These are phyloP conservation scores for Whalleya microplaca DNA, from an alignment of 2,329 filamentous ascomycete species.

Conservation along the genomic window DNA sequence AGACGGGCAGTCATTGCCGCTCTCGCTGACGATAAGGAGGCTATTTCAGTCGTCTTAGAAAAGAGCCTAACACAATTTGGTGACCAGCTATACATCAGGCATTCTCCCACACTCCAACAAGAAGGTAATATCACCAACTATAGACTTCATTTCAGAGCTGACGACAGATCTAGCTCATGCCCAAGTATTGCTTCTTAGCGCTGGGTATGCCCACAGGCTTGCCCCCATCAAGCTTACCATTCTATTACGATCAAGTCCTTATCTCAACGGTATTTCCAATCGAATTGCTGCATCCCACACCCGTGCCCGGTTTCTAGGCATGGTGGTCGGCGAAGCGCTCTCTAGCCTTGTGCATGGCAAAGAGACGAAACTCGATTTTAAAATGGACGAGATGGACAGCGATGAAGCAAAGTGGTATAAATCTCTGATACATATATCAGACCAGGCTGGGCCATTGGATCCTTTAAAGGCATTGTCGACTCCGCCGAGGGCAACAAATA, in stretches of 20 bases:
- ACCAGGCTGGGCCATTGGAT: slow-evolving; percentile 63
- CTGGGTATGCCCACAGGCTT: slow-evolving; percentile 73
- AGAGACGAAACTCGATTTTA: slow-evolving; percentile 78
- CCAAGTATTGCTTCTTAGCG: slow-evolving; percentile 76
- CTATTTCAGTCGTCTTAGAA: slow-evolving; percentile 63
- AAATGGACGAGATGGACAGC: slow-evolving; percentile 75
- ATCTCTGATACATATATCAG: slow-evolving; percentile 62
- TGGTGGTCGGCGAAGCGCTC: slow-evolving; percentile 79
- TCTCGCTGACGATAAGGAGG: slow-evolving; percentile 55
- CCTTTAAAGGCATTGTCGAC: slow-evolving; percentile 44
- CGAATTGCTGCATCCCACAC: slow-evolving; percentile 77
- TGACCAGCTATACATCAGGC: slow-evolving; percentile 83
- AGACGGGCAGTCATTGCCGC: slow-evolving; percentile 67
- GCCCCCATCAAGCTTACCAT: slow-evolving; percentile 69
- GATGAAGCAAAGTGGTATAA: slow-evolving; percentile 79
- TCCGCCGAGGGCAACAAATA: slow-evolving; percentile 26
- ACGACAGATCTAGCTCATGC: slow-evolving; percentile 64
- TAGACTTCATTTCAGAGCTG: background rate
- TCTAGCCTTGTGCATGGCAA: slow-evolving; percentile 67
- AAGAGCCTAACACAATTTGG: slow-evolving; percentile 76
- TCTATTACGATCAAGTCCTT: slow-evolving; percentile 71
- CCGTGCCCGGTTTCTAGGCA: slow-evolving; percentile 80
- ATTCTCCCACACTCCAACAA: slow-evolving; percentile 83
- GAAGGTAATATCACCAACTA: slow-evolving; percentile 65
- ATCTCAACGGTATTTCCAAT: slow-evolving; percentile 82